Percentiles rank a stretch among this genome's conserved stretches.
These are phyloP conservation scores for Corymbia citriodora DNA, from an alignment of 441 rosid species.

Conservation along the genomic window DNA sequence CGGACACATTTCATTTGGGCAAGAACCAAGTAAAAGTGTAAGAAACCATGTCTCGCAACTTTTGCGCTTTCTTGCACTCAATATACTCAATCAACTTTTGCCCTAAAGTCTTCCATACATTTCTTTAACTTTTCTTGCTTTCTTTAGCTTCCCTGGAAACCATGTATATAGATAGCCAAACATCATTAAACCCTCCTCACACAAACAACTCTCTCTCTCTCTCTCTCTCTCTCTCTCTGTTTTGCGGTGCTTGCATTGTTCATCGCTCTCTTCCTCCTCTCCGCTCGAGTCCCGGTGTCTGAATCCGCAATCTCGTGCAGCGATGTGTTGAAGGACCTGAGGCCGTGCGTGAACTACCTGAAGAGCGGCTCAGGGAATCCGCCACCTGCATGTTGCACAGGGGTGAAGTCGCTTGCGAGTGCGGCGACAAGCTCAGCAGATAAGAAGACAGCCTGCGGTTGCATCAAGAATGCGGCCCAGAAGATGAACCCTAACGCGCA, in stretches of 20 bases:
- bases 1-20: not conserved
- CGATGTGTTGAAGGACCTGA: conserved; percentile 52
- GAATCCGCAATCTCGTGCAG: conserved; percentile 61
- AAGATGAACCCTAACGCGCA: conserved; percentile 47
- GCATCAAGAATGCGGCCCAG: conserved; percentile 62
- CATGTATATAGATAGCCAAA: conserved; percentile 14
- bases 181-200: not conserved
- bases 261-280: conserved; percentile 18
- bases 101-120: not conserved
- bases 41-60: not conserved
- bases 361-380: conserved; percentile 59
- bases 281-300: conserved; percentile 21
- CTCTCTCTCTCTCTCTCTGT: not conserved
- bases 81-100: not conserved
- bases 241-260: conserved; percentile 4
- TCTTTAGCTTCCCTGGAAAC: conserved; percentile 1
- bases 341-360: conserved; percentile 74
- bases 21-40: not conserved
- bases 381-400: conserved; percentile 58
- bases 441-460: conserved; percentile 62
- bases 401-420: conserved; percentile 43
- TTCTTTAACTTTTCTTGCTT: conserved; percentile 8
- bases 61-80: conserved; percentile 34
- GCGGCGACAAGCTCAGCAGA: conserved; percentile 48
- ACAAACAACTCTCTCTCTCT: not conserved